Base-by-base conservation (phyloP, 257 asterid species). In the Solanum lycopersicoides region DNA sequence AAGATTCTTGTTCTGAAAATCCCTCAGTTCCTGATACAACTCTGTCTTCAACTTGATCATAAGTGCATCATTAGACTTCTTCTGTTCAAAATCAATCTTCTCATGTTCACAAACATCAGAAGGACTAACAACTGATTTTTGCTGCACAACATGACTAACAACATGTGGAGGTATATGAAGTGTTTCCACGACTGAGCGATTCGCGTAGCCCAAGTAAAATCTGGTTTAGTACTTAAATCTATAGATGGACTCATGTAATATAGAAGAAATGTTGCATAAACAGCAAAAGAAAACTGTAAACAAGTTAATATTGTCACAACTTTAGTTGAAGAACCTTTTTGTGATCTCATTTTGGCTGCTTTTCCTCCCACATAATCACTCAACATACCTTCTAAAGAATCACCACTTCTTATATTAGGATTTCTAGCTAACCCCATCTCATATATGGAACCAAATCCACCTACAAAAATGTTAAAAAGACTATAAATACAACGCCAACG, bases 1-100 rank as follows among this genome's bases (percentile, higher is more conserved):
- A 3, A 93, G 74, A 0, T 56, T 88, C 86, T 82, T 89, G 6
- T 15, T 63, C 7, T 97, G 99, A 77, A 97, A 97, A 83, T 89
- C 93, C 13, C 89, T 77, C n/a, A 95, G 89, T 23, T 95, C 91
- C 16, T 89, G 88, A 69, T 95, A 97, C 7, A 97, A 93, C 14
- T 93, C 97, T 7, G 90, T 92, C 89, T 97, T 97, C n/a, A 94
- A 34, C 93, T 94, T 95, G 91, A 97, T 93, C 98, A 95, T 95
- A 56, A 88, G 88, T 0, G 88, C 93, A 87, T 97, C 98, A 45
- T 87, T 92, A 0, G 98, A 95, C 87, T 94, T 97, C 89, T 97
- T 97, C 87, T 97, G 99, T 86, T 72, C 93, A 25, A 97, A 95
- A 86, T 95, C 95, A 10, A 95, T 97, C 90, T 89, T 89, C 85